Evolutionary conservation across 345 rosid species (phyloP).

Genomic region (Rhodamnia argentea): DNA sequence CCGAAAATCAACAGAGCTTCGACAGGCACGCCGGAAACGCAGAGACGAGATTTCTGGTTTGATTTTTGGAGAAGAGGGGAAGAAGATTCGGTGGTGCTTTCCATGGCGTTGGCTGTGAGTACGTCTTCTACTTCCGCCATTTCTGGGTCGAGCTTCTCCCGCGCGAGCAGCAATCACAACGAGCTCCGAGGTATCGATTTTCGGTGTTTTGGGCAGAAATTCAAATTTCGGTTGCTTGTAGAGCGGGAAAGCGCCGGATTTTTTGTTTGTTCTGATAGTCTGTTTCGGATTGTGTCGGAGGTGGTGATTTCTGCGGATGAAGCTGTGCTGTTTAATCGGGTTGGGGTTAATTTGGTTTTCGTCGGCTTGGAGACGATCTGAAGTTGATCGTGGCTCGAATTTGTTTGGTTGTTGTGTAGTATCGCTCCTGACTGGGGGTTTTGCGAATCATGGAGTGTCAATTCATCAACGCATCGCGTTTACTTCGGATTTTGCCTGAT

Average conservation of each 20-base stretch:
- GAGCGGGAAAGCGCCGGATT: background rate
- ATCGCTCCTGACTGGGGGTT: background rate
- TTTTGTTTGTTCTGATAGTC: background rate
- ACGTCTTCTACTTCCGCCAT: slow-evolving; percentile 2
- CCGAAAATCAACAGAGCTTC: background rate
- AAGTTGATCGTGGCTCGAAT: background rate
- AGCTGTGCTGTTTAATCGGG: background rate
- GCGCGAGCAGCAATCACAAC: background rate
- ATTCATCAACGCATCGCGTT: background rate
- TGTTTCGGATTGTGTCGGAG: too few relatives aligned
- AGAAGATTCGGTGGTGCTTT: background rate
- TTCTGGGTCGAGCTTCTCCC: slow-evolving; percentile 3
- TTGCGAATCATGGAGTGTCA: background rate
- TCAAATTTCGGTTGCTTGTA: background rate
- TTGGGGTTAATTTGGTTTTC: background rate
- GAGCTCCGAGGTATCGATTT: slow-evolving; percentile 6
- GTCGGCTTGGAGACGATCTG: background rate
- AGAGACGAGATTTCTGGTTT: background rate
- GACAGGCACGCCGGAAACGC: background rate
- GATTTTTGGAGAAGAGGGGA: background rate
- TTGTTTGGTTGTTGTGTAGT: background rate
- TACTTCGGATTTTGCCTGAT: background rate
- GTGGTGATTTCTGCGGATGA: background rate
- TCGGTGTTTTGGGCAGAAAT: background rate
- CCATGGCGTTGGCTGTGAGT: background rate